Evolutionary conservation across 371 early-diverging fungal genomes (phyloP).

Genomic region (Rhizopus microsporus): DNA sequence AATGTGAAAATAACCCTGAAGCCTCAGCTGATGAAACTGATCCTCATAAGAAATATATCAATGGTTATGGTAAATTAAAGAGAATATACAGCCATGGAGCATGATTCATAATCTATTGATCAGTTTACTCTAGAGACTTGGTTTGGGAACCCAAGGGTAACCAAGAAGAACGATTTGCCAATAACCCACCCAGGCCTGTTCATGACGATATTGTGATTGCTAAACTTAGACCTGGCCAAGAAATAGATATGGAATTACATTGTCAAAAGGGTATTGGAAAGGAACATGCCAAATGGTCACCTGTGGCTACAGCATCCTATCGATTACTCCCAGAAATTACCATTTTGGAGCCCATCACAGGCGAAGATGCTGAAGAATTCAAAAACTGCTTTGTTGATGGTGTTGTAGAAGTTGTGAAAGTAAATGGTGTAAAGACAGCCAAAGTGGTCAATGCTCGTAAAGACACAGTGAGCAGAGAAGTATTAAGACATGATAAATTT

Average conservation of each 20-base stretch:
- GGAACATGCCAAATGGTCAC: slow-evolving; percentile 99
- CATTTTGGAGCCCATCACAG: slow-evolving; percentile 83
- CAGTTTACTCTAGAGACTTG: slow-evolving; percentile 82
- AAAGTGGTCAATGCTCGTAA: slow-evolving; percentile 90
- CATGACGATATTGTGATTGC: slow-evolving; percentile 91
- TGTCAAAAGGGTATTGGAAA: slow-evolving; percentile 93
- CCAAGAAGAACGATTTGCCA: slow-evolving; percentile 73
- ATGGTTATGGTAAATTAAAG: slow-evolving; percentile 54
- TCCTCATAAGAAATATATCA: slow-evolving; percentile 68
- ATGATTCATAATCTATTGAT: not conserved
- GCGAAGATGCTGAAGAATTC: slow-evolving; percentile 88
- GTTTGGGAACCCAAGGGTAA: slow-evolving; percentile 90
- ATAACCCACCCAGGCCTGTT: slow-evolving; percentile 74
- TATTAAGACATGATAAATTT: slow-evolving; percentile 93
- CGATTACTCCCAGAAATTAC: slow-evolving; percentile 93
- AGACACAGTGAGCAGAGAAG: slow-evolving; percentile 97
- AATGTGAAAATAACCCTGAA: slow-evolving; percentile 68
- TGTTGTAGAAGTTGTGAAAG: slow-evolving; percentile 81
- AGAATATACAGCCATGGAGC: not conserved
- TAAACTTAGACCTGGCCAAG: slow-evolving; percentile 95
- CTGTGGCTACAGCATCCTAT: slow-evolving; percentile 98
- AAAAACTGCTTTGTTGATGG: slow-evolving; percentile 90
- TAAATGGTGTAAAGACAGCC: slow-evolving; percentile 69
- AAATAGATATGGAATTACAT: slow-evolving; percentile 86
- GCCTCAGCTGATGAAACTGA: slow-evolving; percentile 70